Base-by-base conservation (phyloP, 2,329 filamentous ascomycete genomes). In the Paradendryphiella salina region DNA sequence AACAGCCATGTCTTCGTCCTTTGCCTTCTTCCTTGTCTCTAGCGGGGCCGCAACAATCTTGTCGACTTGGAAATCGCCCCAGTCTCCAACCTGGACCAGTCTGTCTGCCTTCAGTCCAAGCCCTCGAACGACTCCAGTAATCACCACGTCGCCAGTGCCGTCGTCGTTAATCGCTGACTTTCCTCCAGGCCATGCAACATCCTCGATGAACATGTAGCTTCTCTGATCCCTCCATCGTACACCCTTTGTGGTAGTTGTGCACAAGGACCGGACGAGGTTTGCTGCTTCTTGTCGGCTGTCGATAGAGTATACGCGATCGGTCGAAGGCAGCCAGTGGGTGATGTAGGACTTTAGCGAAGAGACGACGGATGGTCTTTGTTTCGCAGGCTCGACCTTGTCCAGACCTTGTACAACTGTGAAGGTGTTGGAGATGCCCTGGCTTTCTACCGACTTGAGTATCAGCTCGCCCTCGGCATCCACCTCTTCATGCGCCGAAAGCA, bases 221-320 rank as follows among this genome's bases (percentile, higher is more conserved):
- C 94, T 83, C 59, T 96, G 90, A 44, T 99, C 94, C 63, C 94
- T 85, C 94, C 94, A 99, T 57, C 87, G 80, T n/a, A 99, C 84
- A 0, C 94, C 94, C 76, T 96, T 97, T 9, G 94, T 93, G 35
- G 88, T 91, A 29, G 88, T 90, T 58, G 86, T 96, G 79, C 94
- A 99, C 13, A 99, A 77, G 21, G 91, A 93, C 44, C 95, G 84
- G 74, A 97, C 88, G 31, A 96, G 79, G 70, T 96, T 97, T 43
- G 90, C 84, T 70, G 89, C 93, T 71, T 99, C 94, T 69, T 96
- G 91, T 67, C 89, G 83, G 56, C 84, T 93, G 69, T 96, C 91
- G 47, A 96, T 80, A 61, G 85, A 94, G 73, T 93, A 90, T 13
- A 99, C 81, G 74, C 94, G 96, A 65, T 96, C 92, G 64, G 94